phyloP scores from a whole-genome alignment of 768 basidiomycete genomes.

The Xerocomellus amylosporus region DNA sequence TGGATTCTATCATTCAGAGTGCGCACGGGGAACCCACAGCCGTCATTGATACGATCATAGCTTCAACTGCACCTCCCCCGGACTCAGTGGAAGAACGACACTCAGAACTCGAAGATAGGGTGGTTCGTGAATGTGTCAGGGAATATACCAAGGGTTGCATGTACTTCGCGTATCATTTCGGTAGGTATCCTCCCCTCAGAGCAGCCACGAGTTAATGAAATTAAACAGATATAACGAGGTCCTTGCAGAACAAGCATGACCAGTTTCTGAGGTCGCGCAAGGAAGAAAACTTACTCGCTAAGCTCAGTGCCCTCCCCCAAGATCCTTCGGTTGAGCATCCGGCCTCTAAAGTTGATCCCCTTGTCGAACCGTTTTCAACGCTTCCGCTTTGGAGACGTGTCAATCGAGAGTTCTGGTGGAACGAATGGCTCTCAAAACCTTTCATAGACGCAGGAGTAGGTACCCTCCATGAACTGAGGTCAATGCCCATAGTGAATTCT shows the following conservation, averaged over 20 bases:
- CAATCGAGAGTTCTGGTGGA: constrained; percentile 95
- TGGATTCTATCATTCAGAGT: constrained; percentile 43
- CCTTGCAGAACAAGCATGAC: constrained; percentile 77
- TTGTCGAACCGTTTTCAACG: constrained; percentile 70
- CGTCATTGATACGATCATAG: constrained; percentile 56
- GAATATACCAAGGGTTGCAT: constrained; percentile 83
- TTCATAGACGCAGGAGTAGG: constrained; percentile 85
- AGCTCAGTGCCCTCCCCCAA: constrained; percentile 52
- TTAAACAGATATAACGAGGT: constrained; percentile 71
- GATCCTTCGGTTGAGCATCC: constrained; percentile 23
- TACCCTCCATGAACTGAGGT: constrained; percentile 7
- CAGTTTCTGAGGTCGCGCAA: constrained; percentile 54
- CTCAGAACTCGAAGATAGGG: constrained; percentile 77
- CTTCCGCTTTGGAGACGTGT: constrained; percentile 91
- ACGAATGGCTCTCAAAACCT: constrained; percentile 80
- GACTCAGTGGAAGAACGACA: constrained; percentile 62
- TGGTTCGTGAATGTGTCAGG: constrained; percentile 72
- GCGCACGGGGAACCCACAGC: constrained; percentile 48
- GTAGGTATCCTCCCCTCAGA: constrained; percentile 37
- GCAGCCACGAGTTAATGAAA: background rate
- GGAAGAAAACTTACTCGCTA: constrained; percentile 57
- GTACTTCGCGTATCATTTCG: constrained; percentile 88
- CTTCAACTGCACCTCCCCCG: constrained; percentile 61
- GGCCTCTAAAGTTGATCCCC: constrained; percentile 44
- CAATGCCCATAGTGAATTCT: background rate